Evolutionary conservation across 148 eudicot species (phyloP).

Genomic region (Limonium bicolor): DNA sequence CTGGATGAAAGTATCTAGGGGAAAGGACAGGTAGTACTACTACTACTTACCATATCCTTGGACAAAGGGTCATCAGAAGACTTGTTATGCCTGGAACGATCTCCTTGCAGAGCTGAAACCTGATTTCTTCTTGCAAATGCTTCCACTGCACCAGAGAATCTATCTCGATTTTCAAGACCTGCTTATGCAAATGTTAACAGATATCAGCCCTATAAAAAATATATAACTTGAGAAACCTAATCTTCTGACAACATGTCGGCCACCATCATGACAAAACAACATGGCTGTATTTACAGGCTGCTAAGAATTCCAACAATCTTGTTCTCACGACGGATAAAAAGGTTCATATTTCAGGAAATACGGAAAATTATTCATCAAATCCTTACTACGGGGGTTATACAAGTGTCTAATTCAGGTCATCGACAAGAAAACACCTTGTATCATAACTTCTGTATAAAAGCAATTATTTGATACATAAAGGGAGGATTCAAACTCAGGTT

Average conservation of each 20-base stretch:
- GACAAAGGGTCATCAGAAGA: slow-evolving; percentile 47
- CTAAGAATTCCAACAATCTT: too few species aligned
- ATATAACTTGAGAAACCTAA: too few species aligned
- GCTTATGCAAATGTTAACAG: slow-evolving; percentile 15
- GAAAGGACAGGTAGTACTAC: background rate
- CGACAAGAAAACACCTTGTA: too few species aligned
- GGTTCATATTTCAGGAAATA: background rate
- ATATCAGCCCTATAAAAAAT: background rate
- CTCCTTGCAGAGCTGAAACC: slow-evolving; percentile 39
- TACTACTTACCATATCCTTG: slow-evolving; percentile 53
- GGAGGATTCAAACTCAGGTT: background rate
- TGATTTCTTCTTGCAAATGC: slow-evolving; percentile 60
- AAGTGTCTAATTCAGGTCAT: too few species aligned
- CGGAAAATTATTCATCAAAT: too few species aligned
- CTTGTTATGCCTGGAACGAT: slow-evolving; percentile 49
- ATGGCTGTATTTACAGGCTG: too few species aligned
- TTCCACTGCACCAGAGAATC: slow-evolving; percentile 66
- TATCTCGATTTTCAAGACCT: slow-evolving; percentile 60
- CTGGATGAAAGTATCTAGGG: background rate
- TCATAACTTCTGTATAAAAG: background rate
- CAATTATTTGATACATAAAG: background rate
- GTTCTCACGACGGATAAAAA: background rate
- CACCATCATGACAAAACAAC: too few species aligned
- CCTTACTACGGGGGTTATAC: too few species aligned
- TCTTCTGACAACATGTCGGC: too few species aligned